Base-by-base conservation (phyloP, 208 protist genomes). In the Crithidia bombi region DNA sequence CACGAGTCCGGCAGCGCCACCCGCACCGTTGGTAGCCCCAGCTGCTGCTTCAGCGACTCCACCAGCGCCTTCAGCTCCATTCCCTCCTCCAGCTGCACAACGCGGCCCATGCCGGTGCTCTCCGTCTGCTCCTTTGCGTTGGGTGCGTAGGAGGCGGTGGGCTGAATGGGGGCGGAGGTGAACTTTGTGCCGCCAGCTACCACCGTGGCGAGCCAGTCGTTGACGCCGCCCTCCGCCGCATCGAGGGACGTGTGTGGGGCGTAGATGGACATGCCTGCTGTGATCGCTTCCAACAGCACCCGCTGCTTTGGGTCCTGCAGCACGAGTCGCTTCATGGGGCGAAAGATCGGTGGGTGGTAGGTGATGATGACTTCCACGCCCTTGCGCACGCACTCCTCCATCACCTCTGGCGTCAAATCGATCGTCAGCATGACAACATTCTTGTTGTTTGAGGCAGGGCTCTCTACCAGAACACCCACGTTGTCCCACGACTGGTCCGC, bases 401-500 rank as follows among this genome's bases (percentile, higher is more conserved):
- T 81, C 32, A 97, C 92, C 36, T 81, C 81, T 1, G 89, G 86
- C 15, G 93, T 98, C 28, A 97, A 87, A 67, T 98, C 96, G 26
- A 97, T 93, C 12, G 96, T 95, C 21, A 97, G 87, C 58, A 97
- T 59, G 26, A 98, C 84, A 26, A 79, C 74, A 26, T 75, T 78
- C 14, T 44, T 80, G 10, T 59, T 64, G 61, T 86, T 85, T 30
- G 77, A 79, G n/a, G 59, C 47, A 14, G 91, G 86, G 3, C 80
- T 87, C 78, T 98, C 93, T 2, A 98, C 82, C n/a, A 98, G 89
- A 6, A 98, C 64, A 21, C 96, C 96, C 26, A 98, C 96, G 69
- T 98, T 98, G 70, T 98, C 96, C 94, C 96, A 98, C 26, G 89
- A 92, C 44, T 77, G 68, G 63, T 97, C 93, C 12, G 96, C 96